These are phyloP conservation scores for Pichia californica DNA, from an alignment of 805 yeast species.

Conservation along the genomic window DNA sequence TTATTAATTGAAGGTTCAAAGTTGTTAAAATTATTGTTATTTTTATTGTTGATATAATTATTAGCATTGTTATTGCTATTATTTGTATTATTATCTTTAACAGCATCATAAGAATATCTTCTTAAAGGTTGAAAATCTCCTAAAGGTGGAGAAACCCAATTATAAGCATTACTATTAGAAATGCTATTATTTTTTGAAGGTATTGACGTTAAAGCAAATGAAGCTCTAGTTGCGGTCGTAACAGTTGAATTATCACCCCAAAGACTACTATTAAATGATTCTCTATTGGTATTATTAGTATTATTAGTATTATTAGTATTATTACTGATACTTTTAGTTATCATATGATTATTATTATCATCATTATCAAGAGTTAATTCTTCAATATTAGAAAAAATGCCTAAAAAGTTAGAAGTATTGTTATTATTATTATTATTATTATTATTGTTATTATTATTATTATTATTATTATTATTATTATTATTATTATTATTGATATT, in stretches of 20 bases:
- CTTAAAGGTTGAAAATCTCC: slow-evolving; percentile 21
- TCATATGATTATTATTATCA: neutral
- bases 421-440: neutral
- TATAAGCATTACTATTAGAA: neutral
- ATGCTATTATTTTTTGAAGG: slow-evolving; percentile 5
- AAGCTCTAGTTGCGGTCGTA: neutral
- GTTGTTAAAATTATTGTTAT: neutral
- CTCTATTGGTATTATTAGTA: neutral
- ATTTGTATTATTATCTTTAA: slow-evolving; percentile 9
- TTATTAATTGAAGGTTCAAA: no score
- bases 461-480: no score
- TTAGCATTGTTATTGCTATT: slow-evolving; percentile 6
- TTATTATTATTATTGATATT: no score
- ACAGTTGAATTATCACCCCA: slow-evolving; percentile 1
- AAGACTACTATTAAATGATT: neutral
- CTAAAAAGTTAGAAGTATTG: neutral
- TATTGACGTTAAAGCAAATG: neutral
- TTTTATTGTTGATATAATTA: neutral
- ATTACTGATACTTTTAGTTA: neutral
- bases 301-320: neutral
- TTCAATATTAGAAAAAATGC: slow-evolving; percentile 1
- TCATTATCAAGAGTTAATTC: neutral
- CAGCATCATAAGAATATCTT: slow-evolving; percentile 22
- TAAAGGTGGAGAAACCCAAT: slow-evolving; percentile 22
- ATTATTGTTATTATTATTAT: neutral